A percentile compares a stretch with the other conserved stretches of the same genome.
phyloP scores from a whole-genome alignment of 805 yeast species.

The Metschnikowia hibisci region DNA sequence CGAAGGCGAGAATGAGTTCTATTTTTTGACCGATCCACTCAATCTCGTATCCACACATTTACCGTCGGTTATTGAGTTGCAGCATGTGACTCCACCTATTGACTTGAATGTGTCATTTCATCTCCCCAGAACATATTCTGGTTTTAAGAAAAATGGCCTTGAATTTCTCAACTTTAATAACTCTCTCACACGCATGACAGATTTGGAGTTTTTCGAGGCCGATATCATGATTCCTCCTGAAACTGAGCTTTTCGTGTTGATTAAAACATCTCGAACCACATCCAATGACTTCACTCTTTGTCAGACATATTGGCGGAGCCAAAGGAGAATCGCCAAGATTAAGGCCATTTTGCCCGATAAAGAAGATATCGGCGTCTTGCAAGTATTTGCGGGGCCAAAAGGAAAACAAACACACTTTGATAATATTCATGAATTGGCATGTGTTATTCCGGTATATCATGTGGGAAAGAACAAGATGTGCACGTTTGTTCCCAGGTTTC shows the following conservation, averaged over 20 bases:
- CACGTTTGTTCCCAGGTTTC: constrained; percentile 67
- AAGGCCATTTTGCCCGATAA: constrained; percentile 77
- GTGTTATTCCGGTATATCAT: constrained; percentile 74
- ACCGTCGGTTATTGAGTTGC: constrained; percentile 74
- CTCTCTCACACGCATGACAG: constrained; percentile 67
- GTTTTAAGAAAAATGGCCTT: constrained; percentile 60
- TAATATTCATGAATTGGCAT: constrained; percentile 62
- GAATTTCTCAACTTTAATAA: constrained; percentile 65
- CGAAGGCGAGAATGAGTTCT: constrained; percentile 47
- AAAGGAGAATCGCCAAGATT: constrained; percentile 63
- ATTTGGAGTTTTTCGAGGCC: constrained; percentile 75
- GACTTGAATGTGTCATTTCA: constrained; percentile 74
- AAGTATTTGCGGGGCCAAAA: constrained; percentile 66
- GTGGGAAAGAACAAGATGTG: constrained; percentile 58
- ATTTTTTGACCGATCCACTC: constrained; percentile 75
- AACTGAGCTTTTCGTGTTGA: constrained; percentile 61
- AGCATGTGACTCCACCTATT: constrained; percentile 81
- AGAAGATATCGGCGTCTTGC: constrained; percentile 66
- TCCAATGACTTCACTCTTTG: constrained; percentile 57
- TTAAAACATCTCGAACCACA: constrained; percentile 49
- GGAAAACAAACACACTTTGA: constrained; percentile 56
- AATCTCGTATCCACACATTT: constrained; percentile 79
- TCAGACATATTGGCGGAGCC: constrained; percentile 73
- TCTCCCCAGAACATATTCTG: constrained; percentile 83
- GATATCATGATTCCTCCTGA: constrained; percentile 68